A percentile compares a stretch with the other conserved stretches of the same genome.
phyloP scores from a whole-genome alignment of 2,329 filamentous ascomycete genomes.

The Dothiorella sarmentorum region DNA sequence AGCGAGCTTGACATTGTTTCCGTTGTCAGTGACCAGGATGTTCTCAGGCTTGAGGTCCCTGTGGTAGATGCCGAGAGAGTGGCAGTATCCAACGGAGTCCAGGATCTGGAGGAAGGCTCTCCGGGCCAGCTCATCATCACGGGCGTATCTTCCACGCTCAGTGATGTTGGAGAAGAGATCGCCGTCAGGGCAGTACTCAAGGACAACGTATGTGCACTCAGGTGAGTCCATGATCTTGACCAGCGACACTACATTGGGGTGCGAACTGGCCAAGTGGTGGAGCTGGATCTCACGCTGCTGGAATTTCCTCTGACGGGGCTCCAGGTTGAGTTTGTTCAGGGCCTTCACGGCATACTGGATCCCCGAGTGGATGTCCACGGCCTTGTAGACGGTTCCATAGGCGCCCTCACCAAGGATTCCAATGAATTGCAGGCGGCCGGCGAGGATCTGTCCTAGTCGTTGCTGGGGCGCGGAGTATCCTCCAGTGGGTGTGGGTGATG shows the following conservation, averaged over 20 bases:
- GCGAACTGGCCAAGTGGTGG: slow-evolving; percentile 82
- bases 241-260: slow-evolving; percentile 91
- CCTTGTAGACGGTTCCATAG: slow-evolving; percentile 93
- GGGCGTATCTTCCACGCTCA: slow-evolving; percentile 86
- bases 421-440: slow-evolving; percentile 77
- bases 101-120: slow-evolving; percentile 90
- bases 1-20: slow-evolving; percentile 88
- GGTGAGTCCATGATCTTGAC: slow-evolving; percentile 86
- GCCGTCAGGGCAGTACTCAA: slow-evolving; percentile 96
- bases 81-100: slow-evolving; percentile 95
- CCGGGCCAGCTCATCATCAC: slow-evolving; percentile 84
- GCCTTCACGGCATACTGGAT: slow-evolving; percentile 93
- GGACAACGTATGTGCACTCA: slow-evolving; percentile 92
- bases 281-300: slow-evolving; percentile 90
- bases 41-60: slow-evolving; percentile 98
- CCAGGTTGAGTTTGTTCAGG: slow-evolving; percentile 88
- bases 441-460: slow-evolving; percentile 78
- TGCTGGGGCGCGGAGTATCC: slow-evolving; percentile 64
- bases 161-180: slow-evolving; percentile 98
- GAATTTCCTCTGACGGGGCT: slow-evolving; percentile 81
- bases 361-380: slow-evolving; percentile 76
- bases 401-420: slow-evolving; percentile 88
- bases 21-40: slow-evolving; percentile 84
- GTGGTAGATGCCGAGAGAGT: slow-evolving; percentile 91
- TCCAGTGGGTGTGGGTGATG: slow-evolving; percentile 45